A percentile compares a stretch with the other conserved stretches of the same genome.
Conservation (phyloP, 2,329 filamentous ascomycete species). For the Botrytis galanthina region DNA sequence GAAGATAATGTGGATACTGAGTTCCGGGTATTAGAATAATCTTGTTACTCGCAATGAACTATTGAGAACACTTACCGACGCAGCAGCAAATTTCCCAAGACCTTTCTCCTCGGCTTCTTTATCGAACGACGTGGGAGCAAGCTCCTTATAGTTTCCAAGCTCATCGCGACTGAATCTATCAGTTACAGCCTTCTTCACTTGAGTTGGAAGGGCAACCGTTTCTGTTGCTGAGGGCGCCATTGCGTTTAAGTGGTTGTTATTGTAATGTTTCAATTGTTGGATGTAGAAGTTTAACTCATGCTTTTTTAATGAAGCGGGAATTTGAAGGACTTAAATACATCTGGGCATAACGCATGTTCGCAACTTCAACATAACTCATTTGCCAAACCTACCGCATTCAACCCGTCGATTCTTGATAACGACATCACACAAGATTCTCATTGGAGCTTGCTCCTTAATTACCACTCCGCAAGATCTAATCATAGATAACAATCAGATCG, state of each 20-base stretch:
- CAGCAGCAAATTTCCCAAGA: constrained; percentile 31
- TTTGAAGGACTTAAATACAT: constrained; percentile 9
- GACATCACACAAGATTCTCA: constrained; percentile 16
- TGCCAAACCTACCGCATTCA: background rate
- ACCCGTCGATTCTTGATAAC: constrained; percentile 16
- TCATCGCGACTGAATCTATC: constrained; percentile 29
- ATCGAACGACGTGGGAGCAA: constrained; percentile 35
- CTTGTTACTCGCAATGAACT: background rate
- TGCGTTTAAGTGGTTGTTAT: background rate
- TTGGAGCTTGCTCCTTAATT: background rate
- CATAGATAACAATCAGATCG: background rate
- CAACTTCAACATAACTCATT: background rate
- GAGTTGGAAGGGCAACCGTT: constrained; percentile 28
- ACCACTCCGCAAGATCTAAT: background rate
- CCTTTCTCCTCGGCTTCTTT: constrained; percentile 36
- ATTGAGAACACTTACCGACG: constrained; percentile 30
- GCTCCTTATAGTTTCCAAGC: constrained; percentile 36
- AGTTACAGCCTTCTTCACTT: constrained; percentile 17
- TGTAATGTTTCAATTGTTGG: background rate
- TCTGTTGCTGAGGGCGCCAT: constrained; percentile 38
- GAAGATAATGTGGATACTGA: constrained; percentile 58
- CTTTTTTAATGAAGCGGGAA: background rate
- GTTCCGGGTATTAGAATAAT: background rate
- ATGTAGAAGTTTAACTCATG: background rate
- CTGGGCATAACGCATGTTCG: background rate